Base-by-base conservation (phyloP, 1,284 basidiomycete genomes). In the Tremellales sp. region DNA sequence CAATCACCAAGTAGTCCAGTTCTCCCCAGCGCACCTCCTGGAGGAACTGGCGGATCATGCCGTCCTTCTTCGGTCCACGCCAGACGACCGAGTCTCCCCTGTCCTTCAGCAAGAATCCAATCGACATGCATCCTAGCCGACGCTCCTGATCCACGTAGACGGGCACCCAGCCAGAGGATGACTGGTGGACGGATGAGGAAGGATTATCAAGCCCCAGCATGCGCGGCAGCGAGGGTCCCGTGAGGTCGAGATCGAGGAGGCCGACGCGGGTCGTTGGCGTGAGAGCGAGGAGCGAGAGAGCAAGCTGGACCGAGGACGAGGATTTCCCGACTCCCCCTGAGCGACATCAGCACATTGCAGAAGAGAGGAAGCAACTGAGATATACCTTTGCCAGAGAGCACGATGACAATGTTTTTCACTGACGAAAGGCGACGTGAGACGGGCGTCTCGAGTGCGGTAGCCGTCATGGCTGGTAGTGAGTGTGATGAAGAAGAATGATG, bases 31-130 rank as follows among this genome's bases (percentile, higher is more conserved):
- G 75, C 10, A 98, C 95, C 63, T 99, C 93, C 59, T 84, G 84
- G 66, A 98, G 73, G 68, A 99, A 98, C 75, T 99, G 95, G 61
- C 92, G 78, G 63, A 99, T 97, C 95, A 98, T 98, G 39, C 90
- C 95, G 63, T 97, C 97, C 80, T 98, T 99, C 80, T 98, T 98
- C 28, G 95, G 95, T 0, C 95, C 95, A 58, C 95, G 77, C 95
- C 95, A 99, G 0, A 99, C 89, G 29, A 99, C 91, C 13, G 85
- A 87, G 66, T 97, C 93, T 43, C 87, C 87, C 62, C 84, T 85
- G 62, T 84, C 85, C 72, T 88, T 87, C 52, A 98, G 73, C 60
- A 99, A 73, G 68, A 98, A 97, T 3, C 92, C 95, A 12, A 98
- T 93, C 63, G 86, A 90, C 95, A 99, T 99, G 66, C 90, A 92